Percentiles rank a stretch among this genome's conserved stretches.
Evolutionary conservation across 2,329 filamentous ascomycete genomes (phyloP).

Genomic region (Colletotrichum karsti): DNA sequence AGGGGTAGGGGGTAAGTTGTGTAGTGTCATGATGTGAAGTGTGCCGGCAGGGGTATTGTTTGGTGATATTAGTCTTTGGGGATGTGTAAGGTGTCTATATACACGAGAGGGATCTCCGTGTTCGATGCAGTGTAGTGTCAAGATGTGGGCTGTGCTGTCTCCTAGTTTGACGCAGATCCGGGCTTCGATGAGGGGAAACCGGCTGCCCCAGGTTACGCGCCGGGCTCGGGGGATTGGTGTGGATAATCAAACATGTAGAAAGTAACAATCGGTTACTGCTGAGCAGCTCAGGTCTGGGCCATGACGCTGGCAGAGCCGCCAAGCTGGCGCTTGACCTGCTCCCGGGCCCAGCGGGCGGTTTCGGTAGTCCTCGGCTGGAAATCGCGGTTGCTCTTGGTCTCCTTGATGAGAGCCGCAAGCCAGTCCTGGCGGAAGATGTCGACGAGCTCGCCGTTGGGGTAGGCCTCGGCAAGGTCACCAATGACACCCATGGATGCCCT

Average conservation of each 20-base stretch:
- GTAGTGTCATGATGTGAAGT: slow-evolving; percentile 25
- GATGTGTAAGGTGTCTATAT: slow-evolving; percentile 30
- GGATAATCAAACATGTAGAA: slow-evolving; percentile 29
- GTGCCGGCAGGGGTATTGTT: slow-evolving; percentile 30
- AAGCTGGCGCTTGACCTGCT: slow-evolving; percentile 94
- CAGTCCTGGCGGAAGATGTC: slow-evolving; percentile 90
- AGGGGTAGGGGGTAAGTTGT: slow-evolving; percentile 11
- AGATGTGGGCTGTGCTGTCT: slow-evolving; percentile 26
- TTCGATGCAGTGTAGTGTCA: slow-evolving; percentile 30
- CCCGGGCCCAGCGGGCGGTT: slow-evolving; percentile 95
- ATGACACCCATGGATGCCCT: slow-evolving; percentile 97
- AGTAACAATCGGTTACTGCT: not conserved
- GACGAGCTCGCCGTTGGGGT: slow-evolving; percentile 87
- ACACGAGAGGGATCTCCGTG: slow-evolving; percentile 28
- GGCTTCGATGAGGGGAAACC: slow-evolving; percentile 18
- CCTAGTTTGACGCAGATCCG: slow-evolving; percentile 28
- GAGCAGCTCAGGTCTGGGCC: slow-evolving; percentile 51
- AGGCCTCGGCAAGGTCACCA: slow-evolving; percentile 93
- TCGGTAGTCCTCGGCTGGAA: slow-evolving; percentile 87
- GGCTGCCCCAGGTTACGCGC: slow-evolving; percentile 27
- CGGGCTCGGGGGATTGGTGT: slow-evolving; percentile 14
- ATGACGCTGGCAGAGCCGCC: slow-evolving; percentile 62
- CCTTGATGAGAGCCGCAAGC: slow-evolving; percentile 89
- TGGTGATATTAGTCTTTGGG: slow-evolving; percentile 29
- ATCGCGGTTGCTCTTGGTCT: slow-evolving; percentile 89